Evolutionary conservation across 768 basidiomycete genomes (phyloP).

Genomic region (Porphyrellus cyaneotinctus): DNA sequence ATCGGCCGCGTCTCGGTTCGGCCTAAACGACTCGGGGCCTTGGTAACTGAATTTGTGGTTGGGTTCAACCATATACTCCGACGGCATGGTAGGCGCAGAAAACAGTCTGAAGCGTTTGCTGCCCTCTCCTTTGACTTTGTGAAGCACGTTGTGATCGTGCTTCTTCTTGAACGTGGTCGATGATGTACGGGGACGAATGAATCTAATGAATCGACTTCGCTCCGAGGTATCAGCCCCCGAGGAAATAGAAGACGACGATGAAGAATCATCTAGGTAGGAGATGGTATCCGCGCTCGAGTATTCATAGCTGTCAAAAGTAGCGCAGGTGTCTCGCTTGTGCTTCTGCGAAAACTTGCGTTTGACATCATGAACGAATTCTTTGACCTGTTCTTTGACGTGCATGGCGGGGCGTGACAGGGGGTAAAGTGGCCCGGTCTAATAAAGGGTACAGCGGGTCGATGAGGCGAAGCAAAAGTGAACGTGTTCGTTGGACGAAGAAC

Average conservation of each 20-base stretch:
- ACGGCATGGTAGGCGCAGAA: conserved; percentile 12
- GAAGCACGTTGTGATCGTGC: conserved; percentile 1
- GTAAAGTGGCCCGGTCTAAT: background rate
- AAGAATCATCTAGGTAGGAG: conserved; percentile 6
- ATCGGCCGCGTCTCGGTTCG: background rate
- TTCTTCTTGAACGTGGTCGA: conserved; percentile 7
- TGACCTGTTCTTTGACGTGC: conserved; percentile 31
- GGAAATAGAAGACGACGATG: conserved; percentile 13
- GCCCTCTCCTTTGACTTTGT: conserved; percentile 2
- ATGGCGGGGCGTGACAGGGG: conserved; percentile 6
- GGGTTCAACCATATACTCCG: background rate
- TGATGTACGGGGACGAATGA: conserved; percentile 13
- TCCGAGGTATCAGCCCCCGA: conserved; percentile 5
- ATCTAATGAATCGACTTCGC: conserved; percentile 6
- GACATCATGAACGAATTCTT: conserved; percentile 29
- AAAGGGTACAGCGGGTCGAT: background rate
- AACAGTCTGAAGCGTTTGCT: conserved; percentile 17
- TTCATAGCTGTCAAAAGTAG: conserved; percentile 12
- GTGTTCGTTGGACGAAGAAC: background rate
- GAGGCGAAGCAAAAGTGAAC: background rate
- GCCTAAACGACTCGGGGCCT: background rate
- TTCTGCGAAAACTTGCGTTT: conserved; percentile 31
- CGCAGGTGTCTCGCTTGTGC: conserved; percentile 15
- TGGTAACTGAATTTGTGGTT: background rate
- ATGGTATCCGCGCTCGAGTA: conserved; percentile 13